Base-by-base conservation (phyloP, 73 alveolate species). In the Urostyla sp. region DNA sequence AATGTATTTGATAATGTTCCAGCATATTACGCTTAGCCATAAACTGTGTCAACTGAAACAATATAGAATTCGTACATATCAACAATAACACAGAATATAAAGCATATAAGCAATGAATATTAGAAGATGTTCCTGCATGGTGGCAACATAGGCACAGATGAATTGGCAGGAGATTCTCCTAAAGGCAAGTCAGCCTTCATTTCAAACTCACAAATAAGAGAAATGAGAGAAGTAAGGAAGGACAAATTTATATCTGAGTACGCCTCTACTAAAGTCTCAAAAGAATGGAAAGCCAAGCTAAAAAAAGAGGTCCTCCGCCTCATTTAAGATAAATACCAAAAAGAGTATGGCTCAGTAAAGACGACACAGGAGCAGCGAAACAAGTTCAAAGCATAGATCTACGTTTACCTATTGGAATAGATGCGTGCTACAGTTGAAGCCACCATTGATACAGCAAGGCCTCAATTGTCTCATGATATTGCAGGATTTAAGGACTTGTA, bases 381-480 rank as follows among this genome's bases (percentile, higher is more conserved):
- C 75, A 90, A 90, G 57, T 95, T 97, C 90, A 82, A 93, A 61
- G 83, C 98, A 31, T 97, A 95, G 67, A 72, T 95, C 49, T 97
- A 95, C 87, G 97, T 98, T 8, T 97, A 90, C 84, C 78, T 97
- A 37, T 78, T 85, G 76, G 99, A 97, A 75, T 88, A 95, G 54
- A 88, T 96, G 86, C 20, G 36, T 28, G 20, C 23, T 30, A 63
- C 89, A 10, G 49, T 73, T 5, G 27, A 50, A 18, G 23, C 30
- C 16, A 72, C 83, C 52, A 61, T 85, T 16, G 72, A 45, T 5
- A 8, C 31, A 16, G 48, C 44, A 13, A 37, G 31, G 44, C 77
- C 32, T 15, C 21, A 0, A 10, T 5, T 75, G 23, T 84, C 73
- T 49, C 75, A 84, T 1, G 92, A 84, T 40, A 40, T 84, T 20